These are phyloP conservation scores for Chrysoporthe puriensis DNA, from an alignment of 2,329 filamentous ascomycete genomes.

Conservation along the genomic window DNA sequence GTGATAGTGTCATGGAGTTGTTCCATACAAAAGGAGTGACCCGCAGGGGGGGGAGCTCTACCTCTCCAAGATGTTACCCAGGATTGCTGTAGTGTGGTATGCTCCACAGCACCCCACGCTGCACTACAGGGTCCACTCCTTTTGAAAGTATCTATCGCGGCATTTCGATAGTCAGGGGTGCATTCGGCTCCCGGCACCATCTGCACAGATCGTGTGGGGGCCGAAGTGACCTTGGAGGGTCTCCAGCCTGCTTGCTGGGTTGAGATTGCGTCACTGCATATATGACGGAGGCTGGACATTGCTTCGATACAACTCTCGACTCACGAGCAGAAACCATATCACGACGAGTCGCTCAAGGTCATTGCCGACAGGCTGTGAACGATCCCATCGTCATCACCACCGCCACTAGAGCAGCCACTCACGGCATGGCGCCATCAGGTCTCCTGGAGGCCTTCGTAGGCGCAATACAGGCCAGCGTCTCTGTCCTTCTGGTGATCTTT, in stretches of 20 bases:
- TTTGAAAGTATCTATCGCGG: background rate
- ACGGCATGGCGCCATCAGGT: conserved; percentile 6
- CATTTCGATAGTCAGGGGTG: background rate
- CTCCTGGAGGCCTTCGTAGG: conserved; percentile 9
- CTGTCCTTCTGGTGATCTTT: conserved; percentile 50
- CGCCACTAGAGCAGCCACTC: background rate
- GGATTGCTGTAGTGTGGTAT: too few species aligned
- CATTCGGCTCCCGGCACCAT: conserved; percentile 3
- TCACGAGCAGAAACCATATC: background rate
- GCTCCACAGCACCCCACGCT: background rate
- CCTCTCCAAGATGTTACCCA: too few species aligned
- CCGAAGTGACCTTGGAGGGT: background rate
- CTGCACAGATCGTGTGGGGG: background rate
- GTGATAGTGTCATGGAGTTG: too few species aligned
- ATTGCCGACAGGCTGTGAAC: background rate
- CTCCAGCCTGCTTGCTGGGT: background rate
- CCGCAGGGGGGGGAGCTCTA: too few species aligned
- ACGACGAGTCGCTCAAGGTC: background rate
- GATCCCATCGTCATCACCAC: background rate
- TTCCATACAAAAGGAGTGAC: too few species aligned
- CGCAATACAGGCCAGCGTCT: conserved; percentile 51
- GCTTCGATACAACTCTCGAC: background rate
- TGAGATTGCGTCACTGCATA: background rate
- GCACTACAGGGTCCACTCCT: background rate
- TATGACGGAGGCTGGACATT: background rate